Conservation (phyloP, 176 grass and related monocot species). For the Tuctoria greenei region DNA sequence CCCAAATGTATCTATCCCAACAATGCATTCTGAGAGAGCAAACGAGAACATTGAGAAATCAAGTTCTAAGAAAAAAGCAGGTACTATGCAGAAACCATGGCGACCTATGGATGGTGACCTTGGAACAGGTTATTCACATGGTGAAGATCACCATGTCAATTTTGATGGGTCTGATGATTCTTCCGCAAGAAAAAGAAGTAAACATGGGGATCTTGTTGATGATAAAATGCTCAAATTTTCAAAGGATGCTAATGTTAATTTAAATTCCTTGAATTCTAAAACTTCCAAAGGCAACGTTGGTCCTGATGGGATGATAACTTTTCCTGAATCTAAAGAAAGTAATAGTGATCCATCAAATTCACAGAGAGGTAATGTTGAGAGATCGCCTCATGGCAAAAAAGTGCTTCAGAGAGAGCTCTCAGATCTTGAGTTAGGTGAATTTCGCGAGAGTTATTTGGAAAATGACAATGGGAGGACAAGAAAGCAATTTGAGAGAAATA, state of each 20-base stretch:
- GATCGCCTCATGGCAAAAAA: constrained; percentile 50
- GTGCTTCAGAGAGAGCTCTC: constrained; percentile 76
- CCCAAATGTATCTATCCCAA: constrained; percentile 42
- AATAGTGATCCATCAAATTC: constrained; percentile 46
- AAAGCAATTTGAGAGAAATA: constrained; percentile 85
- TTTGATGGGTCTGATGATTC: constrained; percentile 53
- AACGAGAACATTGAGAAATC: constrained; percentile 47
- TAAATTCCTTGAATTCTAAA: constrained; percentile 27
- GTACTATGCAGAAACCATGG: constrained; percentile 50
- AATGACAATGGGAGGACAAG: constrained; percentile 52
- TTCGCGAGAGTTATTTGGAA: constrained; percentile 59
- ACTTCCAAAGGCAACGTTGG: neutral
- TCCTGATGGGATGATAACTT: constrained; percentile 24
- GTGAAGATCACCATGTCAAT: constrained; percentile 31
- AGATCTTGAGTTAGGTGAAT: constrained; percentile 92
- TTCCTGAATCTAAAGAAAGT: constrained; percentile 55
- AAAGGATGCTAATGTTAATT: constrained; percentile 46
- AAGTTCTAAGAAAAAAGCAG: constrained; percentile 52
- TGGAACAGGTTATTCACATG: constrained; percentile 39
- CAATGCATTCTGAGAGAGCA: constrained; percentile 41
- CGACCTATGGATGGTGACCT: constrained; percentile 47
- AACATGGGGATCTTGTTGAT: constrained; percentile 41
- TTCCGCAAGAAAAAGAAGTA: constrained; percentile 39
- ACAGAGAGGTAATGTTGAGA: constrained; percentile 52
- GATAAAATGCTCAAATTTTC: constrained; percentile 54